Percentiles rank a stretch among this genome's conserved stretches.
These are phyloP conservation scores for Dothideomycetes sp. DNA, from an alignment of 2,329 filamentous ascomycete species.

Conservation along the genomic window DNA sequence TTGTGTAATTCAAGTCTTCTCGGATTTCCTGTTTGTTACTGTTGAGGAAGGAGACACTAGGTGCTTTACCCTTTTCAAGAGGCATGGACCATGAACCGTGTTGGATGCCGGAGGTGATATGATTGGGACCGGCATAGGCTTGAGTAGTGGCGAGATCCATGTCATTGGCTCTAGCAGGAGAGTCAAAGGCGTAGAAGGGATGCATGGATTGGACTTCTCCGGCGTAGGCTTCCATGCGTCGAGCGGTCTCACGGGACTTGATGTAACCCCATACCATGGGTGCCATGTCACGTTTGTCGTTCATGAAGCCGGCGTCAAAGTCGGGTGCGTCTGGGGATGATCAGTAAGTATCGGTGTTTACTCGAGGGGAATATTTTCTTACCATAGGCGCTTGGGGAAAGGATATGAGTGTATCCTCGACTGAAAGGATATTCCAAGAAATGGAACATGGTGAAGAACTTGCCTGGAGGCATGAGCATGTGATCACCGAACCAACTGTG, in stretches of 20 bases:
- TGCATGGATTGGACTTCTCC: slow-evolving; percentile 61
- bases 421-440: slow-evolving; percentile 73
- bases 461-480: slow-evolving; percentile 59
- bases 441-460: slow-evolving; percentile 79
- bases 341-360: not conserved
- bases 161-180: slow-evolving; percentile 59
- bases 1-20: slow-evolving; percentile 57
- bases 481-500: slow-evolving; percentile 32
- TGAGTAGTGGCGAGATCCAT: slow-evolving; percentile 69
- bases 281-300: slow-evolving; percentile 74
- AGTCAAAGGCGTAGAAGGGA: slow-evolving; percentile 64
- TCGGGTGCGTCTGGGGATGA: slow-evolving; percentile 7
- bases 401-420: slow-evolving; percentile 61
- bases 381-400: slow-evolving; percentile 60
- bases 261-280: slow-evolving; percentile 59
- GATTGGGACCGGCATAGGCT: slow-evolving; percentile 62
- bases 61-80: slow-evolving; percentile 45
- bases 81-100: slow-evolving; percentile 59
- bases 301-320: slow-evolving; percentile 62
- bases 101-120: slow-evolving; percentile 61
- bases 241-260: slow-evolving; percentile 70
- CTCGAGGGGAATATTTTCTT: not conserved
- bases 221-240: slow-evolving; percentile 68
- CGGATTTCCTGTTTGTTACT: slow-evolving; percentile 53
- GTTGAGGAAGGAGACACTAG: slow-evolving; percentile 47